These are phyloP conservation scores for Cladophialophora carrionii DNA, from an alignment of 2,329 filamentous ascomycete genomes.

Conservation along the genomic window DNA sequence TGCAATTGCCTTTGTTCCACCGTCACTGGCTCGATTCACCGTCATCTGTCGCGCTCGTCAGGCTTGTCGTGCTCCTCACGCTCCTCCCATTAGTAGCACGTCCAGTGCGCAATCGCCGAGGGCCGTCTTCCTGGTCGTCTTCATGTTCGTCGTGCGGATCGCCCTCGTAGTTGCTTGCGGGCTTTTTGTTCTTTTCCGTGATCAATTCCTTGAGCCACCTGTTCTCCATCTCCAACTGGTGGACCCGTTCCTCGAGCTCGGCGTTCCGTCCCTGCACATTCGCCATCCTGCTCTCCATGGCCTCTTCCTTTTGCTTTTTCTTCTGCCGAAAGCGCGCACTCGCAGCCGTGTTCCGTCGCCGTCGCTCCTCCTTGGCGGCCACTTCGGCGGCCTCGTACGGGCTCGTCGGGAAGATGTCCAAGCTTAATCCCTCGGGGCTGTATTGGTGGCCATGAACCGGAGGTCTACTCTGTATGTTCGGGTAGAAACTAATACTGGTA, in stretches of 20 bases:
- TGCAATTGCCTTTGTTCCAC: background rate
- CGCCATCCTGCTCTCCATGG: slow-evolving; percentile 78
- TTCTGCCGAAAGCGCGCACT: slow-evolving; percentile 88
- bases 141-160: slow-evolving; percentile 3
- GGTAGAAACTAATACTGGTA: slow-evolving; percentile 7
- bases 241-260: slow-evolving; percentile 72
- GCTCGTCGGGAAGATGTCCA: slow-evolving; percentile 44
- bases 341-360: slow-evolving; percentile 83
- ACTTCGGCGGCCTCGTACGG: slow-evolving; percentile 72
- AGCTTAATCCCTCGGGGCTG: background rate
- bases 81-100: background rate
- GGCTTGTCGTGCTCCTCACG: background rate
- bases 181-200: slow-evolving; percentile 73
- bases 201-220: slow-evolving; percentile 80
- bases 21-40: background rate
- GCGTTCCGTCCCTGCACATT: slow-evolving; percentile 80
- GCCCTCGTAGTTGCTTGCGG: slow-evolving; percentile 8
- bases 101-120: background rate
- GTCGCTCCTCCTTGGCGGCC: slow-evolving; percentile 86
- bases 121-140: background rate
- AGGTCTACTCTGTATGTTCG: slow-evolving; percentile 1
- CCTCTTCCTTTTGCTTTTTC: slow-evolving; percentile 93
- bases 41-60: slow-evolving; percentile 2
- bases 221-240: slow-evolving; percentile 80
- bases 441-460: slow-evolving; percentile 3